Evolutionary conservation across 2,329 filamentous ascomycete genomes (phyloP).

Genomic region (Colletotrichum simmondsii): DNA sequence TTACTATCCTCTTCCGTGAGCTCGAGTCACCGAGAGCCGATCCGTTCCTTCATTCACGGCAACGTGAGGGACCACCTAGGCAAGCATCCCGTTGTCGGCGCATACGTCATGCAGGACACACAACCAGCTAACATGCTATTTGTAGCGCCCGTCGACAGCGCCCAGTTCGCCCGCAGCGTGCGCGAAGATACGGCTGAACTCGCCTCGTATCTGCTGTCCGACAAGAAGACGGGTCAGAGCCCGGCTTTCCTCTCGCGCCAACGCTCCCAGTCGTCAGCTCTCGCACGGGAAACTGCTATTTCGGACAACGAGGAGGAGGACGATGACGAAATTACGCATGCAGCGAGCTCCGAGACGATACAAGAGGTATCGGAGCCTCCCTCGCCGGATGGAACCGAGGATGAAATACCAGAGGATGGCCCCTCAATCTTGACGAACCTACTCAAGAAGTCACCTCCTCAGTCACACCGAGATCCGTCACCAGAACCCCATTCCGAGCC

Average conservation of each 20-base stretch:
- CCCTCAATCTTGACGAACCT: constrained; percentile 61
- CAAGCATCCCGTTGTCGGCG: constrained; percentile 46
- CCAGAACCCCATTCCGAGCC: constrained; percentile 38
- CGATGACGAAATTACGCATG: constrained; percentile 26
- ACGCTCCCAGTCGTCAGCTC: constrained; percentile 47
- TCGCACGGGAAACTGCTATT: constrained; percentile 38
- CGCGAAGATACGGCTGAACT: constrained; percentile 90
- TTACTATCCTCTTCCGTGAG: constrained; percentile 50
- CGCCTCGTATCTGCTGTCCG: constrained; percentile 82
- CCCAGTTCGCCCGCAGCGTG: constrained; percentile 80
- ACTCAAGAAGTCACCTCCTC: constrained; percentile 60
- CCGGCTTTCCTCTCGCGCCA: constrained; percentile 57
- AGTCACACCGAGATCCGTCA: constrained; percentile 41
- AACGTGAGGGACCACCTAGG: constrained; percentile 69
- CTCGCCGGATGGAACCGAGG: constrained; percentile 52
- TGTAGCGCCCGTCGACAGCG: constrained; percentile 69
- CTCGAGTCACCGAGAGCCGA: constrained; percentile 68
- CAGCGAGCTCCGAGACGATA: constrained; percentile 61
- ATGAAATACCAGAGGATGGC: constrained; percentile 42
- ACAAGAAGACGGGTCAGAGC: constrained; percentile 59
- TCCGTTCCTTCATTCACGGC: constrained; percentile 77
- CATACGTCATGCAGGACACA: background rate
- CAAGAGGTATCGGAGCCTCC: constrained; percentile 70
- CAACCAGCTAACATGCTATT: background rate
- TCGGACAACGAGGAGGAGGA: constrained; percentile 42